These are phyloP conservation scores for Amanita fuliginea DNA, from an alignment of 768 basidiomycete genomes.

Conservation along the genomic window DNA sequence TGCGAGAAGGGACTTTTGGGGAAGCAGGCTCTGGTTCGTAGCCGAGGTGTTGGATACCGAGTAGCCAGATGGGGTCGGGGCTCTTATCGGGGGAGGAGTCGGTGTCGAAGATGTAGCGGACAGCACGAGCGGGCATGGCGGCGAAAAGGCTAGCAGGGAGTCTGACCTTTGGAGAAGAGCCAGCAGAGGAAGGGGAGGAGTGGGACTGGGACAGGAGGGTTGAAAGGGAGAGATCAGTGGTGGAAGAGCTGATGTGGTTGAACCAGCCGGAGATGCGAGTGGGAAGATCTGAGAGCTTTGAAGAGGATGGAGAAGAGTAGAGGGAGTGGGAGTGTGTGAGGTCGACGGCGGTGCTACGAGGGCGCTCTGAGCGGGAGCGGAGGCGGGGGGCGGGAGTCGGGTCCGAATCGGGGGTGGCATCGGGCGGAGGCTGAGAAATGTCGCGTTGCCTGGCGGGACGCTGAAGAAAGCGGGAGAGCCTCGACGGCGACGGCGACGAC, in stretches of 20 bases:
- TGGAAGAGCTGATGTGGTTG: constrained; percentile 62
- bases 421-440: background rate
- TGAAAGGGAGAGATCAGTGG: constrained; percentile 63
- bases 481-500: background rate
- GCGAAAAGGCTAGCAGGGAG: constrained; percentile 40
- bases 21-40: constrained; percentile 35
- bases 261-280: constrained; percentile 75
- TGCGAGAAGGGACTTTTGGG: constrained; percentile 19
- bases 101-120: constrained; percentile 84
- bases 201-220: constrained; percentile 37
- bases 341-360: constrained; percentile 32
- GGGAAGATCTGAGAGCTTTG: constrained; percentile 57
- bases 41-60: constrained; percentile 75
- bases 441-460: background rate
- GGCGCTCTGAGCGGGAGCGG: constrained; percentile 47
- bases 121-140: constrained; percentile 70
- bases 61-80: constrained; percentile 77
- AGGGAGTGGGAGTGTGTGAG: constrained; percentile 20
- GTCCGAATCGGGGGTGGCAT: background rate
- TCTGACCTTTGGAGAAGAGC: constrained; percentile 17
- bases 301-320: constrained; percentile 37
- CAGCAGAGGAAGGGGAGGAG: constrained; percentile 11
- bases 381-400: constrained; percentile 19
- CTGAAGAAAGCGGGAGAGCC: background rate
- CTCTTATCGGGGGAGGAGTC: constrained; percentile 82